Evolutionary conservation across 2,329 filamentous ascomycete species (phyloP).

Genomic region (Lachnellula subtilissima): DNA sequence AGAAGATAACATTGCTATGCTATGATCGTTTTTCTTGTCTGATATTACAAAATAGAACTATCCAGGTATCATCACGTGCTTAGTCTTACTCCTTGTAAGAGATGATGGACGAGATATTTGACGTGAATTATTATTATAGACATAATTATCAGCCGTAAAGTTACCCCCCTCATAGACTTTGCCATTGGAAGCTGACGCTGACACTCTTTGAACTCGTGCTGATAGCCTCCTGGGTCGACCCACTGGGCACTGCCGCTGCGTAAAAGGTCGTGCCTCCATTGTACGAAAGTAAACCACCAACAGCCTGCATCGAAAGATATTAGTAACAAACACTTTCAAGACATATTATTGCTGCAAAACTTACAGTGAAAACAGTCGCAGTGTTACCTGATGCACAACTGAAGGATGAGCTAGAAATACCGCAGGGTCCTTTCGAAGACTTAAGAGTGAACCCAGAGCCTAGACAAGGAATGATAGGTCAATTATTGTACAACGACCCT

Average conservation of each 20-base stretch:
- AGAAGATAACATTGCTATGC: neutral
- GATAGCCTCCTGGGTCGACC: conserved; percentile 29
- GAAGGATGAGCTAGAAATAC: conserved; percentile 48
- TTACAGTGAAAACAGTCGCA: conserved; percentile 34
- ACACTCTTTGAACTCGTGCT: conserved; percentile 26
- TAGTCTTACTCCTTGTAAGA: neutral
- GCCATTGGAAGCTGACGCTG: conserved; percentile 31
- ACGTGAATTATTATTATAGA: no score
- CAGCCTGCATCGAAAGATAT: conserved; percentile 9
- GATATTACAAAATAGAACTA: neutral
- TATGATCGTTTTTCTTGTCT: neutral
- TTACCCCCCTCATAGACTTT: conserved; percentile 10
- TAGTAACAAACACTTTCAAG: neutral
- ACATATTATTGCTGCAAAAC: conserved; percentile 6
- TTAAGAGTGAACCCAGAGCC: conserved; percentile 40
- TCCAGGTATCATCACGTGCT: neutral
- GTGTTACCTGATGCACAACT: conserved; percentile 48
- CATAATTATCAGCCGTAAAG: no score
- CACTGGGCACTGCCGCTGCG: conserved; percentile 30
- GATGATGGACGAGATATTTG: neutral
- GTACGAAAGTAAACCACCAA: conserved; percentile 24
- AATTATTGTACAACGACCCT: neutral
- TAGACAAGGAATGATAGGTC: conserved; percentile 8
- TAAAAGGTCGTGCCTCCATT: conserved; percentile 29
- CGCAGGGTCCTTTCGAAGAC: conserved; percentile 56